These are phyloP conservation scores for Parascedosporium putredinis DNA, from an alignment of 2,329 filamentous ascomycete genomes.

Conservation along the genomic window DNA sequence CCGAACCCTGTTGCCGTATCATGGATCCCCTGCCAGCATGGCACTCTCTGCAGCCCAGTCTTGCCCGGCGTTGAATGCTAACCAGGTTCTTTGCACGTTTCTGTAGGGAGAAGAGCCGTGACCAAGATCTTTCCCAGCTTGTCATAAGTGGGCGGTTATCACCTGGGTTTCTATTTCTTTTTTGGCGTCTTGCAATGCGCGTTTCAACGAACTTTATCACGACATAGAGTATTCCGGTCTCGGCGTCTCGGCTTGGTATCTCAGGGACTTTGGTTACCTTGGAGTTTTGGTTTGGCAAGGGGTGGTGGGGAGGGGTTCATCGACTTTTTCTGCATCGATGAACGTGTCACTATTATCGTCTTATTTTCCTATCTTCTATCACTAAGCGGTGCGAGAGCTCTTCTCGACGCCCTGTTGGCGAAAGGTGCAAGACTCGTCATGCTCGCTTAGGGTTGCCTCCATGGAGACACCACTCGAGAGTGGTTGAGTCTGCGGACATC, in stretches of 20 bases:
- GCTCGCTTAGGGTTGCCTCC: no score
- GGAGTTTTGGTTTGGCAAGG: neutral
- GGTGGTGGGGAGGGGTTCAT: no score
- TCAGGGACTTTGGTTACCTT: neutral
- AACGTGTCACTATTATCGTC: neutral
- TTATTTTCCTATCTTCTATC: neutral
- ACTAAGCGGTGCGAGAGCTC: no score
- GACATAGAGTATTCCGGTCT: constrained; percentile 7
- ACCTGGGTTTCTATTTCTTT: constrained; percentile 3
- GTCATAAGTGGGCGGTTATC: constrained; percentile 9
- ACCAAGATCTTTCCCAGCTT: constrained; percentile 34
- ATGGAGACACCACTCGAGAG: no score
- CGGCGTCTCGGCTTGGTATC: constrained; percentile 2
- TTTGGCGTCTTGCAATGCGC: neutral
- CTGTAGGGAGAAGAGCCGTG: constrained; percentile 30
- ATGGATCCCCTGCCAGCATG: neutral
- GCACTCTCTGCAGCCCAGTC: neutral
- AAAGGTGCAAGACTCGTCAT: no score
- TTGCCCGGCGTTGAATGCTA: neutral
- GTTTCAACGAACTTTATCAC: constrained; percentile 4
- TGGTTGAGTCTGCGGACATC: no score
- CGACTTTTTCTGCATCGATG: neutral
- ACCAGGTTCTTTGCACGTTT: neutral
- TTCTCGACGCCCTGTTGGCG: no score
- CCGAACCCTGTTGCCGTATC: no score